Conservation (phyloP, 78 protist genomes). For the Isochrysis galbana region DNA sequence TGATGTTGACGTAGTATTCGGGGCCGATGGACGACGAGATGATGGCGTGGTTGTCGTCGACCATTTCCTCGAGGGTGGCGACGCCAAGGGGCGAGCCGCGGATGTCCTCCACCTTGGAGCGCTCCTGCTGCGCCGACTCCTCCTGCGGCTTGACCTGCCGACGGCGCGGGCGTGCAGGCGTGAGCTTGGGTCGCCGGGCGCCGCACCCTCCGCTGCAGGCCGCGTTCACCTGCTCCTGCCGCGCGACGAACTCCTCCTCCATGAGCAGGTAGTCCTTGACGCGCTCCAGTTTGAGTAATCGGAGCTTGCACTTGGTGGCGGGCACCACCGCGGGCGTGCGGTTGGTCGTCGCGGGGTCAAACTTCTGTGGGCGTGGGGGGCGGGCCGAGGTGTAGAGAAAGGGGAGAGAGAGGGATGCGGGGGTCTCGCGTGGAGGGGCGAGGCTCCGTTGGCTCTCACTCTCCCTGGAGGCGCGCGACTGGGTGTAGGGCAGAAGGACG, state of each 20-base stretch:
- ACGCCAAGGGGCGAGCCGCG: conserved; percentile 97
- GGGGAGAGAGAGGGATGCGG: too few species aligned
- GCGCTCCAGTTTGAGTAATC: conserved; percentile 91
- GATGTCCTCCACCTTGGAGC: conserved; percentile 87
- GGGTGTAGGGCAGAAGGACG: too few species aligned
- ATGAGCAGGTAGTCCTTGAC: conserved; percentile 96
- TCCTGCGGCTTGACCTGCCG: conserved; percentile 76
- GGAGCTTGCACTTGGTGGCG: conserved; percentile 87
- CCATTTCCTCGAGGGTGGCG: conserved; percentile 97
- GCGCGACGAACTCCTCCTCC: conserved; percentile 97
- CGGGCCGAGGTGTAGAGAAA: too few species aligned
- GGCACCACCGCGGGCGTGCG: conserved; percentile 84
- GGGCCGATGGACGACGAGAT: conserved; percentile 85
- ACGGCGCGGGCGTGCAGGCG: too few species aligned
- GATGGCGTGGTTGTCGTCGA: conserved; percentile 98
- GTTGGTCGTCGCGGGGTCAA: conserved; percentile 58
- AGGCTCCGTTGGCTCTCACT: too few species aligned
- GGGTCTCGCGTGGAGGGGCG: too few species aligned
- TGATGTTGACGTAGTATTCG: conserved; percentile 95
- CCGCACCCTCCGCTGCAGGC: too few species aligned
- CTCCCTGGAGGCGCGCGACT: too few species aligned
- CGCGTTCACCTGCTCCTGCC: conserved; percentile 87
- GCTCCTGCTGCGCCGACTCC: conserved; percentile 78
- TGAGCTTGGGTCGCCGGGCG: too few species aligned
- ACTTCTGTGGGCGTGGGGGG: conserved; percentile 48